phyloP scores from a whole-genome alignment of 2,329 filamentous ascomycete genomes.

The Aspergillus puulaauensis region DNA sequence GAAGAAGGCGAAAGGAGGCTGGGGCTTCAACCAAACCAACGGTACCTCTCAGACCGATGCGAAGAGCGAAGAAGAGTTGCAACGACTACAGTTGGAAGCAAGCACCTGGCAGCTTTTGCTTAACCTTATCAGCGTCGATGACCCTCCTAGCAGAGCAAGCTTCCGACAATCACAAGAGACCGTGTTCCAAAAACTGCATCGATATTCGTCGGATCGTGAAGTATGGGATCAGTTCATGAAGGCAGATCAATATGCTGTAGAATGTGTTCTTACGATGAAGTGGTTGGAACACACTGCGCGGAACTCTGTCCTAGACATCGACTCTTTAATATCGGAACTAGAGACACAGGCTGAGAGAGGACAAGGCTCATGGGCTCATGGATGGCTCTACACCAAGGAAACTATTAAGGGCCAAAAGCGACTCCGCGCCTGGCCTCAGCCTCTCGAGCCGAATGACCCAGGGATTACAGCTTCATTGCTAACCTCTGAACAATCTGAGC shows the following conservation, averaged over 20 bases:
- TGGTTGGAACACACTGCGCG: constrained; percentile 82
- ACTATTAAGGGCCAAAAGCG: constrained; percentile 89
- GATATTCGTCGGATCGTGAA: constrained; percentile 60
- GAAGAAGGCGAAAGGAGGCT: constrained; percentile 37
- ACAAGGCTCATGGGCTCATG: constrained; percentile 74
- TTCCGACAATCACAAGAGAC: constrained; percentile 40
- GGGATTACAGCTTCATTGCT: constrained; percentile 57
- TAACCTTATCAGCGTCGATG: constrained; percentile 70
- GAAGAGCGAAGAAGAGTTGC: constrained; percentile 36
- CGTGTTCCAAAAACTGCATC: constrained; percentile 46
- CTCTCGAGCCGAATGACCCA: constrained; percentile 63
- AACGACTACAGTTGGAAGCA: constrained; percentile 75
- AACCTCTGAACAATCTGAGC: constrained; percentile 59
- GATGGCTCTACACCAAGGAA: constrained; percentile 88
- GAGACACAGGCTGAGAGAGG: constrained; percentile 75
- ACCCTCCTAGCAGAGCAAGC: constrained; percentile 48
- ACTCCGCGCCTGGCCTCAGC: constrained; percentile 65
- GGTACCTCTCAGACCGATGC: constrained; percentile 18
- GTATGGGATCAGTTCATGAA: constrained; percentile 74
- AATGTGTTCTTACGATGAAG: constrained; percentile 76
- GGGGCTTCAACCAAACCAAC: constrained; percentile 24
- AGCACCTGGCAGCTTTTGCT: constrained; percentile 88
- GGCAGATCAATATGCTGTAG: constrained; percentile 69
- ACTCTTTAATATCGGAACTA: constrained; percentile 72
- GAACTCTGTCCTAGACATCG: constrained; percentile 66